Base-by-base conservation (phyloP, 345 rosid species). In the Lumnitzera littorea region DNA sequence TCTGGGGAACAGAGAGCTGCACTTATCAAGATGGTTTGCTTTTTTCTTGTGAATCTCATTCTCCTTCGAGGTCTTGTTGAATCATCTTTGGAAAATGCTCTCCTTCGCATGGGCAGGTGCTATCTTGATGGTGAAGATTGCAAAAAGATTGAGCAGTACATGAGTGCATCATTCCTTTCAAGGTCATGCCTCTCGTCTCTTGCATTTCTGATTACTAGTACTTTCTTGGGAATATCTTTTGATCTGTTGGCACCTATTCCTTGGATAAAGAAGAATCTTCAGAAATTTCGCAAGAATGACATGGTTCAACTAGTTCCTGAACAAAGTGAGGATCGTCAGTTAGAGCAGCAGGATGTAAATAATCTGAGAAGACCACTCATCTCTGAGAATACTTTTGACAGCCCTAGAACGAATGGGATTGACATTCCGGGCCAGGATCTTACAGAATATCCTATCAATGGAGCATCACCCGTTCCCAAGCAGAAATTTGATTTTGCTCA, bases 241-340 rank as follows among this genome's bases (percentile, higher is more conserved):
- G 97, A 94, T 74, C 73, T 94, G 4, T 72, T 94, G 61, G 92
- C 97, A 52, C 99, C 99, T 51, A 75, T 94, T 60, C 99, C 99
- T 16, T 94, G 99, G 97, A 94, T 94, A 73, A 94, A 90, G 82
- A 84, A 80, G 69, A 88, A 88, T 72, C 75, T 94, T 29, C 86
- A 84, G 74, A 90, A 80, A 70, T 88, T 88, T 71, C 84, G 69
- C 73, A 90, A 86, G 79, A 94, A 94, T 59, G 99, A 94, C 74
- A 90, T 94, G 99, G 91, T 94, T 52, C 91, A 90, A 79, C 68
- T 94, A 57, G 99, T 94, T 15, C 99, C 97, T 11, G 99, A 90
- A 68, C 87, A 84, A 61, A 83, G 70, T 46, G 96, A 90, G 63
- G 97, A 86, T 61, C 89, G 81, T 69, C 95, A 80, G 15, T 61